These are phyloP conservation scores for Ophiostoma fasciatum DNA, from an alignment of 2,329 filamentous ascomycete species.

Conservation along the genomic window DNA sequence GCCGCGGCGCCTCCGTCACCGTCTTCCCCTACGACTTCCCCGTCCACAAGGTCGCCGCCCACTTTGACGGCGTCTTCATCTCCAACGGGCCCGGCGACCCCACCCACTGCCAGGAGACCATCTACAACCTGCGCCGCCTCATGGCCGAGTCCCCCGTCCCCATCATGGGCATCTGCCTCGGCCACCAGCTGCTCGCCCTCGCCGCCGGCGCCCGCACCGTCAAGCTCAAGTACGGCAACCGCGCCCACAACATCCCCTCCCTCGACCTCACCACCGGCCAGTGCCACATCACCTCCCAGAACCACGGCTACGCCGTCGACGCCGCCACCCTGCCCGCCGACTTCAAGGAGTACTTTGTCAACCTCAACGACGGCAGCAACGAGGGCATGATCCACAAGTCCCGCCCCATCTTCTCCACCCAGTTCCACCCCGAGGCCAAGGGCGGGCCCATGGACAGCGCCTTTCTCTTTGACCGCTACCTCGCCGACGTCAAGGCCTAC, in stretches of 20 bases:
- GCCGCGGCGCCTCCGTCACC: constrained; percentile 80
- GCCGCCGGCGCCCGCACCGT: constrained; percentile 78
- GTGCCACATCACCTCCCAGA: constrained; percentile 97
- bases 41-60: constrained; percentile 93
- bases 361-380: constrained; percentile 94
- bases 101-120: constrained; percentile 87
- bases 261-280: constrained; percentile 87
- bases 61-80: constrained; percentile 98
- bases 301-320: constrained; percentile 95
- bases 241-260: constrained; percentile 95
- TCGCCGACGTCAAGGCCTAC: constrained; percentile 78
- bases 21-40: constrained; percentile 95
- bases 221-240: constrained; percentile 99
- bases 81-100: constrained; percentile 97
- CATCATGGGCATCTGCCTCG: constrained; percentile 95
- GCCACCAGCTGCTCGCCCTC: constrained; percentile 87
- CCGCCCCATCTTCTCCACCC: constrained; percentile 92
- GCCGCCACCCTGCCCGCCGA: constrained; percentile 65
- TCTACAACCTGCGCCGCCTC: constrained; percentile 78
- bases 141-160: constrained; percentile 86
- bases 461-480: constrained; percentile 93
- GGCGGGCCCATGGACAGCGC: constrained; percentile 91
- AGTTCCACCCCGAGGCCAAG: constrained; percentile 98
- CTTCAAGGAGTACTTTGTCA: constrained; percentile 97
- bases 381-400: constrained; percentile 95